Percentiles rank a stretch among this genome's conserved stretches.
Evolutionary conservation across 2,329 filamentous ascomycete genomes (phyloP).

Genomic region (Colletotrichum theobromicola): DNA sequence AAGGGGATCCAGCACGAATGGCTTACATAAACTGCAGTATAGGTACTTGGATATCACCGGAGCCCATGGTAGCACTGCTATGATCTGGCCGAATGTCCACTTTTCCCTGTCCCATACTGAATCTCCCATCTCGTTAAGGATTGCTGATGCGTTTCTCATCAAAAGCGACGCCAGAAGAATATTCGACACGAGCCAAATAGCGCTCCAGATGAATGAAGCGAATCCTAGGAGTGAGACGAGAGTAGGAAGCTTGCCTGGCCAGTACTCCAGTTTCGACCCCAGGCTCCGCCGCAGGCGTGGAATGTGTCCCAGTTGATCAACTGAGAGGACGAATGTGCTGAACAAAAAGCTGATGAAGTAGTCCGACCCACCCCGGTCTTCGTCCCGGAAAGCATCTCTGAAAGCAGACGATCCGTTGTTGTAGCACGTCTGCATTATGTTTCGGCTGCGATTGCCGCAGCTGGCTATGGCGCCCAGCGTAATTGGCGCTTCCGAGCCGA

Average conservation of each 20-base stretch:
- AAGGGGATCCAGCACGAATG: not conserved
- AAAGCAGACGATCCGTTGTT: not conserved
- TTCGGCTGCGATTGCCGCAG: not conserved
- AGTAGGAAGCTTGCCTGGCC: no score
- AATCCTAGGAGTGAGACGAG: not conserved
- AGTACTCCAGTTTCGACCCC: not conserved
- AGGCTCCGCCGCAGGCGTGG: not conserved
- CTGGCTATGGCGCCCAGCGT: slow-evolving; percentile 10
- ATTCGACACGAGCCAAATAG: not conserved
- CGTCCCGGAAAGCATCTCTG: not conserved
- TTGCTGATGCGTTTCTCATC: not conserved
- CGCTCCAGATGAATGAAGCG: not conserved
- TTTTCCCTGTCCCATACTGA: not conserved
- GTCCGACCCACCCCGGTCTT: not conserved
- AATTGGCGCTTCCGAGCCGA: not conserved
- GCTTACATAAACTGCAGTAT: slow-evolving; percentile 26
- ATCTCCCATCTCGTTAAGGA: not conserved
- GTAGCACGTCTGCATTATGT: not conserved
- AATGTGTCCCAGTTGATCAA: not conserved
- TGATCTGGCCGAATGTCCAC: slow-evolving; percentile 30
- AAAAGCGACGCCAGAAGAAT: not conserved
- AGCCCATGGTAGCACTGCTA: slow-evolving; percentile 29
- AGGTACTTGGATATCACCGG: slow-evolving; percentile 25
- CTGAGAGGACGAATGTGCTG: not conserved
- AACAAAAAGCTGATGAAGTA: not conserved